Conservation (phyloP, 441 rosid species). For the Mallotus japonicus region DNA sequence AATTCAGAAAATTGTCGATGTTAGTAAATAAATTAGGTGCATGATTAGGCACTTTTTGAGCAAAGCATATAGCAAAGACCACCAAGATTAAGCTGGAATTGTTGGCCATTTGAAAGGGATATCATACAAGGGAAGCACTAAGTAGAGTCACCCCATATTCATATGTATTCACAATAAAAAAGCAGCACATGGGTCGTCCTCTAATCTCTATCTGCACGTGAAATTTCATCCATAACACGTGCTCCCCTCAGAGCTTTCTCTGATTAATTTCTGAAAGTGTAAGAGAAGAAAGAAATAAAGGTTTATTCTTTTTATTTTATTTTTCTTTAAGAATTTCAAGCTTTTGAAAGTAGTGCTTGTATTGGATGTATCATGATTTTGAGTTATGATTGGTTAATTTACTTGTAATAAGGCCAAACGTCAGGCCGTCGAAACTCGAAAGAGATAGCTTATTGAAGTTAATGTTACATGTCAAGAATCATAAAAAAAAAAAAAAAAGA, state of each 20-base stretch:
- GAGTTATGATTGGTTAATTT: constrained; percentile 13
- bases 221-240: constrained; percentile 41
- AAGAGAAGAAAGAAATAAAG: background rate
- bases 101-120: constrained; percentile 13
- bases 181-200: constrained; percentile 33
- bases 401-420: background rate
- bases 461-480: background rate
- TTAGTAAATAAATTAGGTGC: background rate
- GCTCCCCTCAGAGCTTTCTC: constrained; percentile 29
- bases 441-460: background rate
- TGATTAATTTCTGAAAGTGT: background rate
- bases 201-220: constrained; percentile 34
- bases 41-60: background rate
- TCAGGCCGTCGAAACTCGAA: constrained; percentile 24
- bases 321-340: background rate
- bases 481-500: too few species aligned
- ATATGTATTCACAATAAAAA: background rate
- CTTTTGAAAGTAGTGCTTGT: constrained; percentile 7
- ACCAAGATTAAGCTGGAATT: constrained; percentile 25
- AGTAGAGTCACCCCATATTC: background rate
- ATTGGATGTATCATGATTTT: constrained; percentile 12
- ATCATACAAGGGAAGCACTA: background rate
- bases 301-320: background rate
- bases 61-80: constrained; percentile 1
- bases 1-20: too few species aligned